Evolutionary conservation across 1,284 basidiomycete genomes (phyloP), one percentile per base, ranked within the genome.

Genomic region (Ustilago xerochloae): DNA sequence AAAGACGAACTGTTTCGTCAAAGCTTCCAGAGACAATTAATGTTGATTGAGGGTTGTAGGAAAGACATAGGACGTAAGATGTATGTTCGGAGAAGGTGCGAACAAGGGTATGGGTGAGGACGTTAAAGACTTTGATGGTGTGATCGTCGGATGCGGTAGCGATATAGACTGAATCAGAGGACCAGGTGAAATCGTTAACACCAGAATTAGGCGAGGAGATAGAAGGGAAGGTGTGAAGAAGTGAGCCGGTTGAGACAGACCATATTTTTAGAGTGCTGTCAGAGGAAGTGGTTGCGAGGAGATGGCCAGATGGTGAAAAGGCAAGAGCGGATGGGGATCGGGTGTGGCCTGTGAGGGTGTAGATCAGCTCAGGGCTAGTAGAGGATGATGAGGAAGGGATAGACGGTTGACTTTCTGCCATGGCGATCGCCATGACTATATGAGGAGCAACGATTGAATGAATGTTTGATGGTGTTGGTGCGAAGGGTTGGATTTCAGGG

Each of bases 1-100:
- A 99, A 4, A 98, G 88, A 38, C 93, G 89, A 8, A 97, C 92
- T 10, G 92, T 93, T 87, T 99, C 96, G 78, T 99, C 96, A 78
- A 93, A 96, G 1, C 92, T 91, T 15, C 95, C 96, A 24, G 93
- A 95, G 12, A 92, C 95, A 33, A 98, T 86, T 32, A 99, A 86
- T 81, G 94, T 96, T 0, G 91, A 91, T 71, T 90, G 89, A 0
- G 93, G 94, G 78, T 93, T 94, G 85, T 92, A 98, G 72, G 93
- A 92, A 8, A 96, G 88, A 71, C 93, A 94, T 73, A 97, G 93
- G 0, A 98, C 93, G 73, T 93, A 94, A 76, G 93, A 95, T 2
- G 94, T 95, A 81, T 99, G 96, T 0, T 92, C 93, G 38, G 87
- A 86, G 7, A 97, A 75, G 24, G 45, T 53, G 16, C 78, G 71